Evolutionary conservation across 192 early-diverging fungal species (phyloP).

Genomic region (Backusella australiensis): DNA sequence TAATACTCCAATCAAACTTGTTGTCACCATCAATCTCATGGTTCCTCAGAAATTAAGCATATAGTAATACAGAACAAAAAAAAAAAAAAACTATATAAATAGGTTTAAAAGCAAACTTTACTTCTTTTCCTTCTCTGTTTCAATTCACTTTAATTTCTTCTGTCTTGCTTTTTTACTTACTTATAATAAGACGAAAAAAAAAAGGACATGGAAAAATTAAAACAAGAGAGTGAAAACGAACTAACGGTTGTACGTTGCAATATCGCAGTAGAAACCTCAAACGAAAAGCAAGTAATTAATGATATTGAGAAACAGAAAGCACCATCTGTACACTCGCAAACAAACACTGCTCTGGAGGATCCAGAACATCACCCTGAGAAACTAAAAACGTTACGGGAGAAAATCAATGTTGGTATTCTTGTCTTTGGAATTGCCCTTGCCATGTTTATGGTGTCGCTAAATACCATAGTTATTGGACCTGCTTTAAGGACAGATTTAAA

Average conservation of each 20-base stretch:
- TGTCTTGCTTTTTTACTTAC: not conserved
- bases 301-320: not conserved
- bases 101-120: not conserved
- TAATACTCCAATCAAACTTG: not conserved
- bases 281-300: not conserved
- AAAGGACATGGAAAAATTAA: not conserved
- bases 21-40: not conserved
- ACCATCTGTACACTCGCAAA: not conserved
- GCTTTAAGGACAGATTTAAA: constrained; percentile 27
- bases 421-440: constrained; percentile 15
- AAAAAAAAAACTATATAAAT: not conserved
- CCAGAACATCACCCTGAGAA: not conserved
- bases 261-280: not conserved
- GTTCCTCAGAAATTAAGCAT: not conserved
- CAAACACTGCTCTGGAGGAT: not conserved
- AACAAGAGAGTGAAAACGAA: not conserved
- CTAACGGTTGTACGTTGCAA: not conserved
- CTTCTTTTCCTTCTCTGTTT: not conserved
- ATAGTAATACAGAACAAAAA: not conserved
- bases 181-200: not conserved
- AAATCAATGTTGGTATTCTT: not conserved
- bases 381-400: not conserved
- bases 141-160: not conserved
- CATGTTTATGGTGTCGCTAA: constrained; percentile 36
- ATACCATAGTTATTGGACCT: constrained; percentile 32